Conservation (phyloP, 305 asterid genomes). For the Fraxinus albicans region DNA sequence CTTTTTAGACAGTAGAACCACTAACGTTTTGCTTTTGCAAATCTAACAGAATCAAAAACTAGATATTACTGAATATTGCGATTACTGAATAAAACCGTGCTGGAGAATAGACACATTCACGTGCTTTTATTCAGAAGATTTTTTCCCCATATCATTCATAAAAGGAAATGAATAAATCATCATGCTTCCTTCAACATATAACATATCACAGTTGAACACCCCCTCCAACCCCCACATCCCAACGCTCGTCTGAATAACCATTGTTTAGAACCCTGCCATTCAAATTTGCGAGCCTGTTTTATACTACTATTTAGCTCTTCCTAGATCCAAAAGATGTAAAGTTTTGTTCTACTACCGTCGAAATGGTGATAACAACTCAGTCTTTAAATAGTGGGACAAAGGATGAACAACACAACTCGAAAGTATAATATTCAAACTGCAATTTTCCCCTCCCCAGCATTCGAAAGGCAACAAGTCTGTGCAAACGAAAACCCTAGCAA, state of each 20-base stretch:
- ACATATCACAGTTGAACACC: background rate
- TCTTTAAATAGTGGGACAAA: background rate
- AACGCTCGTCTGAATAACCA: background rate
- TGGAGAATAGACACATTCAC: background rate
- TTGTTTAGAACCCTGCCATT: background rate
- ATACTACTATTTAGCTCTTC: background rate
- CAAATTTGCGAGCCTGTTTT: background rate
- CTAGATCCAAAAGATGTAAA: background rate
- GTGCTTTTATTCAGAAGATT: background rate
- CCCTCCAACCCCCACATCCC: background rate
- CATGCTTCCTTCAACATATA: background rate
- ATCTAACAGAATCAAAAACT: too few relatives aligned
- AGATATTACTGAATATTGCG: too few relatives aligned
- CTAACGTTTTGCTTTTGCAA: too few relatives aligned
- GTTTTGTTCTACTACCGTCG: background rate
- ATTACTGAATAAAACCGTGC: background rate
- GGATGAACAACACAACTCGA: background rate
- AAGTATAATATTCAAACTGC: background rate
- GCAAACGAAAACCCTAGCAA: background rate
- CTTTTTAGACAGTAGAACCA: too few relatives aligned
- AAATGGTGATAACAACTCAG: background rate
- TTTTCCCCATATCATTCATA: background rate
- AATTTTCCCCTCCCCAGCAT: background rate
- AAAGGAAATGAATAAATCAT: background rate
- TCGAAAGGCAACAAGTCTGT: background rate